phyloP scores from a whole-genome alignment of 2,329 filamentous ascomycete species.

The Talaromyces funiculosus region DNA sequence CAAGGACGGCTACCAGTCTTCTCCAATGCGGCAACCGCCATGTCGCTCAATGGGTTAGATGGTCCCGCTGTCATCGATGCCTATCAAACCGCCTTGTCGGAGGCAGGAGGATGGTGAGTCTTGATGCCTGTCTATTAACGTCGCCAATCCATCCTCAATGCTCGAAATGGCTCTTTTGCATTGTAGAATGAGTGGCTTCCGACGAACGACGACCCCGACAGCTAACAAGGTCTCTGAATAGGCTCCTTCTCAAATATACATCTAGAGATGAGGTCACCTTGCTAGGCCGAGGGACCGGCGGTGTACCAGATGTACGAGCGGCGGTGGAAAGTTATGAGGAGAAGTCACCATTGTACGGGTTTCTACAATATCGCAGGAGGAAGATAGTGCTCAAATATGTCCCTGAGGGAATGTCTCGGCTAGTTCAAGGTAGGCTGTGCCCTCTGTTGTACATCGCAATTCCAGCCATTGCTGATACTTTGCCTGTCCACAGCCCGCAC shows the following conservation, averaged over 20 bases:
- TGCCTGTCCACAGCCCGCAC: constrained; percentile 61
- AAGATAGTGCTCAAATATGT: constrained; percentile 91
- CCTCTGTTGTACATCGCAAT: constrained; percentile 9
- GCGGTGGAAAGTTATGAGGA: constrained; percentile 75
- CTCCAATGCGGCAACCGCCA: constrained; percentile 44
- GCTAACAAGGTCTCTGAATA: constrained; percentile 36
- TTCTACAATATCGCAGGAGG: constrained; percentile 80
- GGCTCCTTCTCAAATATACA: constrained; percentile 91
- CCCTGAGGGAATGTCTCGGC: constrained; percentile 80
- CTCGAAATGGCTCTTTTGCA: not conserved
- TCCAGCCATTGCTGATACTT: not conserved
- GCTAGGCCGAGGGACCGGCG: constrained; percentile 68
- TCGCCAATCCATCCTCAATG: not conserved
- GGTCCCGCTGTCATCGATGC: constrained; percentile 73
- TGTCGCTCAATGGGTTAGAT: constrained; percentile 97
- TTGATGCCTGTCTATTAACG: not conserved
- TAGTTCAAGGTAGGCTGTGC: constrained; percentile 74
- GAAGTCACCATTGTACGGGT: constrained; percentile 82
- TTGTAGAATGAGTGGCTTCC: not conserved
- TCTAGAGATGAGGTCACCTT: constrained; percentile 83
- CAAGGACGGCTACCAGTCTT: constrained; percentile 10
- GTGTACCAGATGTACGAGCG: constrained; percentile 76
- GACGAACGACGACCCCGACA: not conserved
- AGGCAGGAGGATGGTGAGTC: constrained; percentile 89
- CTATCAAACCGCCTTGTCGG: constrained; percentile 69